Evolutionary conservation across 495 filamentous ascomycete species (phyloP).

Genomic region (Letharia columbiana): DNA sequence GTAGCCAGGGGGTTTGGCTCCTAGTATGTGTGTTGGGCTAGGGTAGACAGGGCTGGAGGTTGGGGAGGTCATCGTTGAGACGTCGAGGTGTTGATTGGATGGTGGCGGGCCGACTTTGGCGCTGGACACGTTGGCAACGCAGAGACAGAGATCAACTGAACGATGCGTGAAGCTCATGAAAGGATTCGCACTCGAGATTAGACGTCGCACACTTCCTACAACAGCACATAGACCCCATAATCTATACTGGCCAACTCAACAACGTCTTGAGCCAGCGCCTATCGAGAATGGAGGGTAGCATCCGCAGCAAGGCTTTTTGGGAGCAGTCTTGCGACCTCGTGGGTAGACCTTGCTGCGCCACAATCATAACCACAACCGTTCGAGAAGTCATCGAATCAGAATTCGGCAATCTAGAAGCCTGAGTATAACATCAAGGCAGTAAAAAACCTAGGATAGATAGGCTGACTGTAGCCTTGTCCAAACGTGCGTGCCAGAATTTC

Average conservation of each 20-base stretch:
- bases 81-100: not conserved
- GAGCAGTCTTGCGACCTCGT: not conserved
- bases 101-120: not conserved
- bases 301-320: slow-evolving; percentile 6
- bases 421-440: not conserved
- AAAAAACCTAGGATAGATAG: not conserved
- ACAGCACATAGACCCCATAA: not conserved
- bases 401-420: not conserved
- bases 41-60: not conserved
- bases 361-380: not conserved
- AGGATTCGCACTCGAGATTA: not conserved
- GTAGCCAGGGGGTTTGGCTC: not conserved
- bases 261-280: not conserved
- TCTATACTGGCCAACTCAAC: not conserved
- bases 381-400: not conserved
- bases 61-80: not conserved
- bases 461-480: not conserved
- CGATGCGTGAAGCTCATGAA: not conserved
- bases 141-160: not conserved
- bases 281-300: not conserved
- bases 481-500: not conserved
- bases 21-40: not conserved
- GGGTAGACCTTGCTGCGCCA: slow-evolving; percentile 3
- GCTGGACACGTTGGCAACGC: not conserved
- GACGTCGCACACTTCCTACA: not conserved